Evolutionary conservation across 768 basidiomycete genomes (phyloP), one percentile per base, ranked within the genome.

Genomic region (Macrocybe gigantea): DNA sequence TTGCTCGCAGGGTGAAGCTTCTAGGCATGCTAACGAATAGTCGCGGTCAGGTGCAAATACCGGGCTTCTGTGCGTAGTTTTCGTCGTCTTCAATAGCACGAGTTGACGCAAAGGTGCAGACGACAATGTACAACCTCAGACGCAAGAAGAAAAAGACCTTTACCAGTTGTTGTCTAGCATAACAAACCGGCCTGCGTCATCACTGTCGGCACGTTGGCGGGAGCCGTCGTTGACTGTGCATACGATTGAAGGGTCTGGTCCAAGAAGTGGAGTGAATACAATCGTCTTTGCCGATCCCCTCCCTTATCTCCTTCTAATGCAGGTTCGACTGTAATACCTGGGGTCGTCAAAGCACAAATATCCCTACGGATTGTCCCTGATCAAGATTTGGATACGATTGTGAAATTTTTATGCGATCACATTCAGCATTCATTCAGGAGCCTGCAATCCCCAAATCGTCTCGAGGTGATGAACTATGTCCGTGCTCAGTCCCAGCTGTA

Each of bases 311-410:
- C 33, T 14, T n/a, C 43, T 34, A 7, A 12, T 11, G 41, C 43
- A 91, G 89, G 90, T 60, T 71, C 86, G 3, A 95, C 95, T 1
- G 82, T 97, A 49, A 98, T 98, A 39, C 93, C 95, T 0, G 80
- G 83, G 1, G 76, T 72, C 7, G 91, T 95, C 29, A 80, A 78
- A n/a, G 82, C 93, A 1, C 83, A 89, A 52, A 75, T 97, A 5
- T 95, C 92, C 5, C 64, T 98, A 49, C 88, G 95, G 9, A 88
- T 97, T 54, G 95, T 99, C 0, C 95, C 95, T 1, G 92, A 98
- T 59, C 95, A 98, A 64, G 78, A 84, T 47, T 67, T 94, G 4
- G 79, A 85, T 6, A 74, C 70, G 4, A 83, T 95, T 50, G 78
- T 82, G 3, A 68, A 69, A 11, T 68, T 77, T 7, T 67, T 98